These are phyloP conservation scores for Draba incana DNA, from an alignment of 345 rosid species.

Conservation along the genomic window DNA sequence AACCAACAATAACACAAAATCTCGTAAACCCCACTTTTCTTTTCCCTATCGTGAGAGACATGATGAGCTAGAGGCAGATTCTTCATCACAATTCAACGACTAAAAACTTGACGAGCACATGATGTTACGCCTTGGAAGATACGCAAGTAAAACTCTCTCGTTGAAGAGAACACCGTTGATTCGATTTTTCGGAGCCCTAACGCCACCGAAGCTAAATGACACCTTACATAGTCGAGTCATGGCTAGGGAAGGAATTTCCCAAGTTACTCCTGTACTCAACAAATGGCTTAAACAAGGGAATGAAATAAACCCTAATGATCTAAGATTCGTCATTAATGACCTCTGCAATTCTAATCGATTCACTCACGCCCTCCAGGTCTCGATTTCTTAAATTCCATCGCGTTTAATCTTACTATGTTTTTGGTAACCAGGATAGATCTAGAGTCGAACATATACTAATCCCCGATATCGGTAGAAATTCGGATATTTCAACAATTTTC, in stretches of 20 bases:
- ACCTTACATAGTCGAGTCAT: slow-evolving; percentile 21
- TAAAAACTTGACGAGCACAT: background rate
- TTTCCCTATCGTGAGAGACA: too few relatives aligned
- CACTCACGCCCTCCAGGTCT: slow-evolving; percentile 28
- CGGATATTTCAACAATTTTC: too few relatives aligned
- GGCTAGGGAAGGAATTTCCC: background rate
- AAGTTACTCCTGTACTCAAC: slow-evolving; percentile 12
- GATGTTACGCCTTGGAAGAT: slow-evolving; percentile 24
- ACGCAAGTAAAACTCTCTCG: background rate
- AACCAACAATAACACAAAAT: too few relatives aligned
- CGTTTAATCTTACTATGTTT: background rate
- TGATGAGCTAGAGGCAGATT: too few relatives aligned
- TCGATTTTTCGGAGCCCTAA: slow-evolving; percentile 12
- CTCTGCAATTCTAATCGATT: slow-evolving; percentile 24
- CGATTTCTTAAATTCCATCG: background rate
- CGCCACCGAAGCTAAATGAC: slow-evolving; percentile 10
- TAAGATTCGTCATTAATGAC: slow-evolving; percentile 12
- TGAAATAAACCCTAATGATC: slow-evolving; percentile 13
- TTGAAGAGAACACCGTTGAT: slow-evolving; percentile 3
- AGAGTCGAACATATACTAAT: background rate
- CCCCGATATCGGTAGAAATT: too few relatives aligned
- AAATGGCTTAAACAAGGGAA: slow-evolving; percentile 26
- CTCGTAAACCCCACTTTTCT: too few relatives aligned
- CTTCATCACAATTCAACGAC: background rate
- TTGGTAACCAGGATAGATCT: too few relatives aligned